Evolutionary conservation across 257 asterid genomes (phyloP).

Genomic region (Leonotis leonurus): DNA sequence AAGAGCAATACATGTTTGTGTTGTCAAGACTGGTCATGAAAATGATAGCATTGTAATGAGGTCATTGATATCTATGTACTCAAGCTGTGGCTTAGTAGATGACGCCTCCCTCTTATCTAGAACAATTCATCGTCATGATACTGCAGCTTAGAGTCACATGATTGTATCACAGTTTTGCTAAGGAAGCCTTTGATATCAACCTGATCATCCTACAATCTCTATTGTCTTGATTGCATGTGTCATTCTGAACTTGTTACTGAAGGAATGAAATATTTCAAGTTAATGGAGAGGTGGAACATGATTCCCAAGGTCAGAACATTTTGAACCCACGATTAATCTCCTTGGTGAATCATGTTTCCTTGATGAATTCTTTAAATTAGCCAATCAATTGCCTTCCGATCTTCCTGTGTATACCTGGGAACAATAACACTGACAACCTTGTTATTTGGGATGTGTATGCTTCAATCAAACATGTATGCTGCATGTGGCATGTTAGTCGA

Average conservation of each 20-base stretch:
- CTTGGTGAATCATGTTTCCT: constrained; percentile 59
- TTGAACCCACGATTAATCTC: constrained; percentile 55
- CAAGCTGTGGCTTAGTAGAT: constrained; percentile 47
- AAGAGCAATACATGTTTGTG: constrained; percentile 35
- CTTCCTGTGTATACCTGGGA: constrained; percentile 45
- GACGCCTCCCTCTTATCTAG: constrained; percentile 40
- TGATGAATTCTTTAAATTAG: constrained; percentile 44
- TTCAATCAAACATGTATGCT: constrained; percentile 54
- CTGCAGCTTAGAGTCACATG: constrained; percentile 63
- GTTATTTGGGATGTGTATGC: constrained; percentile 44
- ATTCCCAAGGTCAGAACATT: constrained; percentile 53
- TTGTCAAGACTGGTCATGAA: constrained; percentile 41
- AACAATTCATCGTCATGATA: constrained; percentile 29
- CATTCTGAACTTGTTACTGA: constrained; percentile 57
- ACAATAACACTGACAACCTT: constrained; percentile 30
- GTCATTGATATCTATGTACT: constrained; percentile 57
- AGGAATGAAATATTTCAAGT: constrained; percentile 39
- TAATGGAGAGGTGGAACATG: constrained; percentile 43
- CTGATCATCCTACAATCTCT: constrained; percentile 55
- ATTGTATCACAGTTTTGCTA: constrained; percentile 44
- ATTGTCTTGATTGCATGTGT: constrained; percentile 64
- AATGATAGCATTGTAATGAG: constrained; percentile 33
- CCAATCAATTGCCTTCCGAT: constrained; percentile 38
- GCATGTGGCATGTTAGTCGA: constrained; percentile 62
- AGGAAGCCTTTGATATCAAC: constrained; percentile 34